Evolutionary conservation across 257 asterid species (phyloP).

Genomic region (Solanum ossicruentum): DNA sequence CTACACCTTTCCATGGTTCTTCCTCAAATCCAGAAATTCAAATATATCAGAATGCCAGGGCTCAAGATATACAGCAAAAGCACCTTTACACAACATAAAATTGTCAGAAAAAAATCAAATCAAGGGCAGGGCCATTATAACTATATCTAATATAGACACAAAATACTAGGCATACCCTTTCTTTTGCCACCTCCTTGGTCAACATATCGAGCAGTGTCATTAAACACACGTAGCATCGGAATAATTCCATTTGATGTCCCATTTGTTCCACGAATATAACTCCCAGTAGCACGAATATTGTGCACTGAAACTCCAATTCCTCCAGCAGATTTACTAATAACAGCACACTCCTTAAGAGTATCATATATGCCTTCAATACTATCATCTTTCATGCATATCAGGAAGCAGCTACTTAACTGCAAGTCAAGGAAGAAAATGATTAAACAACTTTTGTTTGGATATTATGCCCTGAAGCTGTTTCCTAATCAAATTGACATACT

Average conservation of each 20-base stretch:
- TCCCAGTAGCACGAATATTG: slow-evolving; percentile 92
- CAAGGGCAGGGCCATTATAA: neutral
- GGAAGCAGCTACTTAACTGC: slow-evolving; percentile 95
- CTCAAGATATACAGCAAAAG: slow-evolving; percentile 96
- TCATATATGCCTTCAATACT: slow-evolving; percentile 96
- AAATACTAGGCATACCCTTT: slow-evolving; percentile 36
- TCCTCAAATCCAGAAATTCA: slow-evolving; percentile 85
- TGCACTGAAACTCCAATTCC: slow-evolving; percentile 93
- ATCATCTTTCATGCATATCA: slow-evolving; percentile 94
- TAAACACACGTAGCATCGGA: slow-evolving; percentile 91
- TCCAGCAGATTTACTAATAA: slow-evolving; percentile 96
- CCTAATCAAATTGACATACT: slow-evolving; percentile 22
- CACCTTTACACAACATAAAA: slow-evolving; percentile 37
- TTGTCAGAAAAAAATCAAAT: neutral
- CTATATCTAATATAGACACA: neutral
- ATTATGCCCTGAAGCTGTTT: neutral
- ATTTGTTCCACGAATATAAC: slow-evolving; percentile 97
- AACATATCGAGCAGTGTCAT: slow-evolving; percentile 94
- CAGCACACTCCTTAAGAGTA: slow-evolving; percentile 96
- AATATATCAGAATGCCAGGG: slow-evolving; percentile 95
- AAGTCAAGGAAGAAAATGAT: neutral
- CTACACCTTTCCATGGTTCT: slow-evolving; percentile 87
- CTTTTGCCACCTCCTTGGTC: slow-evolving; percentile 99
- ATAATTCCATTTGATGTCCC: slow-evolving; percentile 94
- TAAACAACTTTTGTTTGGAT: neutral